Percentiles rank a stretch among this genome's conserved stretches.
Conservation (phyloP, 2,329 filamentous ascomycete species). For the Cladosporium colombiae region DNA sequence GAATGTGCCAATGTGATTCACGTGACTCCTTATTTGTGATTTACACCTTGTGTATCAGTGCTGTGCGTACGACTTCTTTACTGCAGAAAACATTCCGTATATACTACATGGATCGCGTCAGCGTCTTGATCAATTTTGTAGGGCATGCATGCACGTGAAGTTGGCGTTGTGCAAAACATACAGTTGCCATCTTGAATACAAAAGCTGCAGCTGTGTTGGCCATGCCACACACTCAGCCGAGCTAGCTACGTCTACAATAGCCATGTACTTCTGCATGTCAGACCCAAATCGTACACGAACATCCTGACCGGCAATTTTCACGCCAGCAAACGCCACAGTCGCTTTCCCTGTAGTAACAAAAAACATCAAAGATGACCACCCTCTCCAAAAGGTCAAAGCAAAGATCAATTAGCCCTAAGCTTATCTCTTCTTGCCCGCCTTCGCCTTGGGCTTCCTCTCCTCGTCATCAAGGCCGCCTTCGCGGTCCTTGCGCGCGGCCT, state of each 20-base stretch:
- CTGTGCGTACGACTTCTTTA: background rate
- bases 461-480: slow-evolving; percentile 57
- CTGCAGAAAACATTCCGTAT: background rate
- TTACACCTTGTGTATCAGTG: background rate
- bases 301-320: background rate
- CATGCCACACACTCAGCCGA: slow-evolving; percentile 1
- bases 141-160: background rate
- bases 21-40: background rate
- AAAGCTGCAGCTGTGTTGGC: background rate
- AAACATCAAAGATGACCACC: background rate
- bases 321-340: background rate
- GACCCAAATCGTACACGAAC: slow-evolving; percentile 1
- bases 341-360: slow-evolving; percentile 6
- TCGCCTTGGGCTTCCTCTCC: slow-evolving; percentile 66
- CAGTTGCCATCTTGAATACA: background rate
- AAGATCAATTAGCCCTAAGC: background rate
- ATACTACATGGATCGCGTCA: background rate
- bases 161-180: background rate
- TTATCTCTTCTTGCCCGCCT: slow-evolving; percentile 24
- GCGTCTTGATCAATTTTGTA: background rate
- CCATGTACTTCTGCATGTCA: background rate
- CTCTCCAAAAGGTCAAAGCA: background rate
- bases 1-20: background rate
- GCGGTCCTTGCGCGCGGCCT: slow-evolving; percentile 67
- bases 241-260: slow-evolving; percentile 1